A percentile compares a stretch with the other conserved stretches of the same genome.
phyloP scores from a whole-genome alignment of 1,284 basidiomycete genomes.

The Albatrellus sp. region DNA sequence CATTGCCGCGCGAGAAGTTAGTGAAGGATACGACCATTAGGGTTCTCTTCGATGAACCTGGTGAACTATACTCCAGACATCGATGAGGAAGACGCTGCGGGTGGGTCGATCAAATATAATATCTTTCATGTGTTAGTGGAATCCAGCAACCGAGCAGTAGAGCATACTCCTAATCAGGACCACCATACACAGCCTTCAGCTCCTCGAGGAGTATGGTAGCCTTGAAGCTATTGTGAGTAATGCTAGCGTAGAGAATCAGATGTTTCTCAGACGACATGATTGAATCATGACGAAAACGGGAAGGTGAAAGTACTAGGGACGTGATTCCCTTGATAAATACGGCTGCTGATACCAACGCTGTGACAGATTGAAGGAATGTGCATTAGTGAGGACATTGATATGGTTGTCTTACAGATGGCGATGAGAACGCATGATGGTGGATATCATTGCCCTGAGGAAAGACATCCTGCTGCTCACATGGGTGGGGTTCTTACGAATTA shows the following conservation, averaged over 20 bases:
- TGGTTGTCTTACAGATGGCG: no score
- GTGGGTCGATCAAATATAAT: conserved; percentile 9
- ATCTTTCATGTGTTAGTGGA: no score
- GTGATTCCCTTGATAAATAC: no score
- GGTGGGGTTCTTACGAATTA: no score
- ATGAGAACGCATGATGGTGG: no score
- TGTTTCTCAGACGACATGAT: conserved; percentile 1
- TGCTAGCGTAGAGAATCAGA: conserved; percentile 8
- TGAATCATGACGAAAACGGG: not conserved
- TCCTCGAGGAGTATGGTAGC: conserved; percentile 32
- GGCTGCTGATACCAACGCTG: no score
- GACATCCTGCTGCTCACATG: no score
- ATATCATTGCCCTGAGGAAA: no score
- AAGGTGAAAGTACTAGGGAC: no score
- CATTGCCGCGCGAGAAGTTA: conserved; percentile 27
- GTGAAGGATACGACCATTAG: conserved; percentile 49
- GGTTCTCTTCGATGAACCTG: conserved; percentile 46
- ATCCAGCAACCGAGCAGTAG: no score
- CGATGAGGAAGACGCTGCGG: conserved; percentile 24
- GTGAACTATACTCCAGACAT: conserved; percentile 31
- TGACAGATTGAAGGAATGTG: no score
- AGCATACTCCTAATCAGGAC: conserved; percentile 25
- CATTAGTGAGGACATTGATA: no score
- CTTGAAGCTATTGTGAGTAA: conserved; percentile 12
- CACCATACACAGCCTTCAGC: conserved; percentile 27